Evolutionary conservation across 1,139 yeast genomes (phyloP), one percentile per base, ranked within the genome.

Genomic region (Geotrichum siamense): DNA sequence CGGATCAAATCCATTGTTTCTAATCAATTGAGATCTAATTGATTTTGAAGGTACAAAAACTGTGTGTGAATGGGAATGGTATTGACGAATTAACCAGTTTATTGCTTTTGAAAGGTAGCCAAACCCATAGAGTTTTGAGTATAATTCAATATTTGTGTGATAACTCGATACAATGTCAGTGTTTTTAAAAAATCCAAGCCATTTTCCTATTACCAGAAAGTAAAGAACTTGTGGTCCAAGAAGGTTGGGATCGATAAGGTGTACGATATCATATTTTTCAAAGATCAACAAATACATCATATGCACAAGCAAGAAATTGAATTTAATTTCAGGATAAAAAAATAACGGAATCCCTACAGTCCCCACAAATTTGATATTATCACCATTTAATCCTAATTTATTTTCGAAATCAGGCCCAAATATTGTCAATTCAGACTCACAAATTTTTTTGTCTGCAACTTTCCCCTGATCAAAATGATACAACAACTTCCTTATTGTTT

Each of bases 141-240:
- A 51, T 20, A 49, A 45, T n/a, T 53, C 53, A 19, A 51, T 51
- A 38, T 51, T 51, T 13, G 54, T 51, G 33, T 51, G 54, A 27
- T 51, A 51, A 8, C 53, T 49, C 16, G 54, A 51, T 20, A 51
- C 53, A 12, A 50, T 44, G 9, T 53, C 53, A 19, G 42, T 43
- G 26, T 48, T 35, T 15, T 52, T 51, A 16, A 51, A 44, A 13
- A 51, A 39, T 40, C 42, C 53, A 47, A 29, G 42, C 34, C 27
- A 48, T 30, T 30, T 10, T 8, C 21, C 20, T 6, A 30, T 5
- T 15, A 30, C 21, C 12, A 30, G n/a, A n/a, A 30, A 30, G 21
- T 30, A 35, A 3, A 51, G 45, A 39, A 51, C 44, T 46, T 51
- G 54, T 6, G 54, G 54, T 6, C 54, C 53, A 16, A 51, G 44